Percentiles rank a stretch among this genome's conserved stretches.
These are phyloP conservation scores for Achlya hypogyna DNA, from an alignment of 352 stramenopile species.

Conservation along the genomic window DNA sequence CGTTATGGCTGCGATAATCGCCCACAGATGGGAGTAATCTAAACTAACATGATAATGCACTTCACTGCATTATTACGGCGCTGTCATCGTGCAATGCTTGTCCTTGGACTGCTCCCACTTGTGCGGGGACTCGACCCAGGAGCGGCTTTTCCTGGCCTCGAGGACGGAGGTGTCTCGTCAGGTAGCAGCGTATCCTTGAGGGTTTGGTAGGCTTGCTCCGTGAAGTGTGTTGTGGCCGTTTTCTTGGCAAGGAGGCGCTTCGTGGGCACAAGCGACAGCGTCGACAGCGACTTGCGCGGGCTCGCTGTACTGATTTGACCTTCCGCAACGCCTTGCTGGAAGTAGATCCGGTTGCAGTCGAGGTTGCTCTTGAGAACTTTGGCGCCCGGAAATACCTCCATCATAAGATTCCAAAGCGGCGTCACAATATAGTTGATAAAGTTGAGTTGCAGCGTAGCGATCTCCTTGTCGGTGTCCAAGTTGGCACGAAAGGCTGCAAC, in stretches of 20 bases:
- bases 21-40: background rate
- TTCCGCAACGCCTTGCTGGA: slow-evolving; percentile 10
- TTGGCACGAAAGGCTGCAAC: slow-evolving; percentile 36
- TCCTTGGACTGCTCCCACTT: too few relatives aligned
- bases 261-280: background rate
- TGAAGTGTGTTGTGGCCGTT: background rate
- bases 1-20: background rate
- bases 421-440: slow-evolving; percentile 80
- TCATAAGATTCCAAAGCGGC: slow-evolving; percentile 57
- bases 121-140: too few relatives aligned
- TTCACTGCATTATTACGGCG: background rate
- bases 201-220: background rate
- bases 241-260: background rate
- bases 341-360: slow-evolving; percentile 17
- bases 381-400: slow-evolving; percentile 42
- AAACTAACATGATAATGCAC: background rate
- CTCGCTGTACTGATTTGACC: background rate
- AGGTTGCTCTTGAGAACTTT: slow-evolving; percentile 21
- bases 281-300: background rate
- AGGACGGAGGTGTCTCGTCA: too few relatives aligned
- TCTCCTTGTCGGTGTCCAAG: slow-evolving; percentile 52
- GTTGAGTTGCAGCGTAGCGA: slow-evolving; percentile 65
- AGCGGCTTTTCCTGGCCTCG: too few relatives aligned
- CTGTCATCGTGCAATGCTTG: background rate
- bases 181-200: background rate